Conservation (phyloP, 768 basidiomycete species). For the Lepiota venenata region DNA sequence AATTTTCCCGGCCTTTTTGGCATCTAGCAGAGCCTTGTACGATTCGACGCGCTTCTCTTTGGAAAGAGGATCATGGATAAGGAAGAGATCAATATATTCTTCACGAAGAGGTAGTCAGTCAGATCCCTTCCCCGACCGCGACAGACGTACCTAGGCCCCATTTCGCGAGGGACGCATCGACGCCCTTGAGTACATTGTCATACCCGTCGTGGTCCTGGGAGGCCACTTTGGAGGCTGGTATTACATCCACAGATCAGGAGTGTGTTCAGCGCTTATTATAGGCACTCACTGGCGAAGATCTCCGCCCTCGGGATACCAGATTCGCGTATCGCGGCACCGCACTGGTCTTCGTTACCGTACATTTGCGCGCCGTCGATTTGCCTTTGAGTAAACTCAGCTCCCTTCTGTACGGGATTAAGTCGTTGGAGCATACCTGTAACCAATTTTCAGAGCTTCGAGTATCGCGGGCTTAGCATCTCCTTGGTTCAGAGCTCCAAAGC, state of each 20-base stretch:
- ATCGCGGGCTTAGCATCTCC: constrained; percentile 42
- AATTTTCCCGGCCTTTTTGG: constrained; percentile 60
- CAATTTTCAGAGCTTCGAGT: constrained; percentile 53
- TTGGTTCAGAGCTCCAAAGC: constrained; percentile 63
- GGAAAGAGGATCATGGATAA: constrained; percentile 68
- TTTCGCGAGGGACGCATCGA: constrained; percentile 13
- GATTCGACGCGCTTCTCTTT: constrained; percentile 60
- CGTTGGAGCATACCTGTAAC: constrained; percentile 43
- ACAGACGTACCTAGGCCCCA: constrained; percentile 11
- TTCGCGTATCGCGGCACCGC: constrained; percentile 46
- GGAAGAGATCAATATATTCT: constrained; percentile 58
- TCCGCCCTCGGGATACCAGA: constrained; percentile 45
- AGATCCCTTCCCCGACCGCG: neutral
- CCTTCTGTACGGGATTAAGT: neutral
- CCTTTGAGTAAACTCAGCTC: constrained; percentile 21
- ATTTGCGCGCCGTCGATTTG: constrained; percentile 60
- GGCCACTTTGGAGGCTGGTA: constrained; percentile 15
- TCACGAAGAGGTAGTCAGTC: neutral
- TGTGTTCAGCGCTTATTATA: neutral
- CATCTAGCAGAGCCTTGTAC: constrained; percentile 63
- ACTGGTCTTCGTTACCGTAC: constrained; percentile 51
- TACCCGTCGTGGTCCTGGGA: constrained; percentile 9
- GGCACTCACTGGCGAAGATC: constrained; percentile 60
- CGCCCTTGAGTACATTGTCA: constrained; percentile 7
- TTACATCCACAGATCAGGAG: neutral